Percentiles rank a stretch among this genome's conserved stretches.
Conservation (phyloP, 1,139 yeast species). For the Hansenula lynferdii region DNA sequence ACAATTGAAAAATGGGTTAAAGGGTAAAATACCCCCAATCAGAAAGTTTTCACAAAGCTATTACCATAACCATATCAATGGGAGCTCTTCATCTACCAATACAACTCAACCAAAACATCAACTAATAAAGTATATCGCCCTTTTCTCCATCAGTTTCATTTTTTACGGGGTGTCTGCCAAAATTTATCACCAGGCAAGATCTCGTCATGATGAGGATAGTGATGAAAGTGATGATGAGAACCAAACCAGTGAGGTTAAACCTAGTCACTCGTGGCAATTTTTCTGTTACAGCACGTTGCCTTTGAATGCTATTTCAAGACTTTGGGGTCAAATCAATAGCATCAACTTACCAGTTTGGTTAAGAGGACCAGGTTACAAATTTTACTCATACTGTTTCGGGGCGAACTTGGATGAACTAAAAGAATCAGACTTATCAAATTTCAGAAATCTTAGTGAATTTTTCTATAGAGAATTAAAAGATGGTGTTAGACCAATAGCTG, state of each 20-base stretch:
- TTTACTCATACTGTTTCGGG: slow-evolving; percentile 80
- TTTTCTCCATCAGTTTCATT: slow-evolving; percentile 59
- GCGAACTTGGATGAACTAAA: slow-evolving; percentile 87
- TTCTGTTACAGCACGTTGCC: slow-evolving; percentile 91
- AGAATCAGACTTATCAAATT: slow-evolving; percentile 71
- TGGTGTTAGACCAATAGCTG: slow-evolving; percentile 75
- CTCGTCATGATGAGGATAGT: slow-evolving; percentile 13
- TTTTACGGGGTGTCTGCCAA: slow-evolving; percentile 63
- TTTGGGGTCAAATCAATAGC: slow-evolving; percentile 92
- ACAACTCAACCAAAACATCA: slow-evolving; percentile 40
- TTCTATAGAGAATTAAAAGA: slow-evolving; percentile 82
- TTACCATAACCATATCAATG: slow-evolving; percentile 24
- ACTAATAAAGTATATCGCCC: slow-evolving; percentile 64
- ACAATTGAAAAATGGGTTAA: slow-evolving; percentile 23
- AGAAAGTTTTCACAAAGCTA: slow-evolving; percentile 22
- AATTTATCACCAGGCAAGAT: slow-evolving; percentile 32
- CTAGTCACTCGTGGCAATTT: slow-evolving; percentile 78
- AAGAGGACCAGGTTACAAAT: slow-evolving; percentile 73
- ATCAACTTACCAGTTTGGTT: slow-evolving; percentile 85
- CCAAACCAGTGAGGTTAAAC: slow-evolving; percentile 39
- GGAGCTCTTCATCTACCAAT: slow-evolving; percentile 20
- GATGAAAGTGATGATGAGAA: slow-evolving; percentile 26
- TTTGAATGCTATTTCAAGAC: slow-evolving; percentile 80
- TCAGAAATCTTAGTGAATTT: slow-evolving; percentile 81
- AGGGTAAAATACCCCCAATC: slow-evolving; percentile 22